phyloP scores from a whole-genome alignment of 805 yeast genomes.

The Metschnikowia orientalis region DNA sequence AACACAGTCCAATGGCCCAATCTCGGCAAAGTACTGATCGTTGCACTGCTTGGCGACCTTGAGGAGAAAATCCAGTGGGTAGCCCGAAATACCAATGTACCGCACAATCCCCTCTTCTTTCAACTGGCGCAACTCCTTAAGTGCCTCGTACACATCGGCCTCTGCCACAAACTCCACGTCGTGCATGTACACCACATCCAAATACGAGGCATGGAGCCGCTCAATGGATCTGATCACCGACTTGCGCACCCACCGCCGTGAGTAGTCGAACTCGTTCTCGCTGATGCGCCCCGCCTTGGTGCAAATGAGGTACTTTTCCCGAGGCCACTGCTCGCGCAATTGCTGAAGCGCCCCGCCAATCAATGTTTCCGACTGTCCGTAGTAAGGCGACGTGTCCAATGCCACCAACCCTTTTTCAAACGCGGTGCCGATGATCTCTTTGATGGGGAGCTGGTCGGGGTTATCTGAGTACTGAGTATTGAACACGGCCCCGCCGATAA shows the following conservation, averaged over 20 bases:
- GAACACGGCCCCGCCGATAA: constrained; percentile 87
- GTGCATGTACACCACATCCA: constrained; percentile 83
- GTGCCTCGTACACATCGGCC: constrained; percentile 54
- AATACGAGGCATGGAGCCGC: constrained; percentile 60
- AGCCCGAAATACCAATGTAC: constrained; percentile 79
- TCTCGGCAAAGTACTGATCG: constrained; percentile 32
- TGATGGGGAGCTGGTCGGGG: constrained; percentile 57
- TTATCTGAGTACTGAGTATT: constrained; percentile 73
- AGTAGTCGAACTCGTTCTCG: constrained; percentile 70
- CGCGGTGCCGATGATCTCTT: constrained; percentile 54
- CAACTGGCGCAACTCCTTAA: constrained; percentile 53
- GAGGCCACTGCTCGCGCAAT: constrained; percentile 31
- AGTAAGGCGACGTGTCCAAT: constrained; percentile 89
- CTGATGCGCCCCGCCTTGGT: constrained; percentile 83
- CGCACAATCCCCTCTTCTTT: constrained; percentile 60
- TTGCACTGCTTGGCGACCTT: constrained; percentile 39
- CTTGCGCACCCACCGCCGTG: constrained; percentile 51
- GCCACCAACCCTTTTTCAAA: constrained; percentile 68
- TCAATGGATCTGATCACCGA: constrained; percentile 65
- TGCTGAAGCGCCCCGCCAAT: constrained; percentile 59
- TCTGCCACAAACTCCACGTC: constrained; percentile 78
- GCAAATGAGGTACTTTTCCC: constrained; percentile 66
- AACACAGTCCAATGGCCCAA: constrained; percentile 68
- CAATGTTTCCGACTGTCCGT: constrained; percentile 79
- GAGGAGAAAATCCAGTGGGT: constrained; percentile 69